These are phyloP conservation scores for Aspergillus coremiiformis DNA, from an alignment of 495 filamentous ascomycete genomes.

Conservation along the genomic window DNA sequence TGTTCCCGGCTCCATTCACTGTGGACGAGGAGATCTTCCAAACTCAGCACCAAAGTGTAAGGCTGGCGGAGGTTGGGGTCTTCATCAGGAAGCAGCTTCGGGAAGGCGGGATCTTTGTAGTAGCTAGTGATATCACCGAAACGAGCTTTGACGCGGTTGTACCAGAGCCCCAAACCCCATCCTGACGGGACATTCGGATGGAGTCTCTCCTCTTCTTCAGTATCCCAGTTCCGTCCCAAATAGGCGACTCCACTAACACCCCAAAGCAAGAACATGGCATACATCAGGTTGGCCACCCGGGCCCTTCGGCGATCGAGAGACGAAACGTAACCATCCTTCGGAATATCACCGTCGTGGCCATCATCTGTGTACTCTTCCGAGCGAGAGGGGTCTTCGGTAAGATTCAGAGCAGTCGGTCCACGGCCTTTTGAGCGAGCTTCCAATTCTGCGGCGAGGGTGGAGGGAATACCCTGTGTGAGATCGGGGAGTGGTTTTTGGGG, in stretches of 20 bases:
- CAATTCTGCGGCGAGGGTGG: slow-evolving; percentile 66
- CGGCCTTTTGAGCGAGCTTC: slow-evolving; percentile 48
- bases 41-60: slow-evolving; percentile 85
- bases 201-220: slow-evolving; percentile 55
- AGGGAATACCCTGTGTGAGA: slow-evolving; percentile 85
- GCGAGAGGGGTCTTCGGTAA: slow-evolving; percentile 51
- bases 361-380: slow-evolving; percentile 41
- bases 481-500: slow-evolving; percentile 62
- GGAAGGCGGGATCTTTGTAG: slow-evolving; percentile 94
- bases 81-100: slow-evolving; percentile 84
- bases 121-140: slow-evolving; percentile 68
- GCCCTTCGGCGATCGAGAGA: slow-evolving; percentile 76
- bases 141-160: slow-evolving; percentile 67
- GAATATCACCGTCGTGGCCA: slow-evolving; percentile 53
- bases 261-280: slow-evolving; percentile 44
- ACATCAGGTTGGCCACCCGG: slow-evolving; percentile 60
- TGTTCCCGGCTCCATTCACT: slow-evolving; percentile 89
- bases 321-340: slow-evolving; percentile 81
- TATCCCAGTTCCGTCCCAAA: slow-evolving; percentile 79
- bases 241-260: slow-evolving; percentile 53
- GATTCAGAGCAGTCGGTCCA: slow-evolving; percentile 40
- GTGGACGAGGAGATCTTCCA: slow-evolving; percentile 92
- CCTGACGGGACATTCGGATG: slow-evolving; percentile 66
- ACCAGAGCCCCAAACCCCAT: slow-evolving; percentile 68
- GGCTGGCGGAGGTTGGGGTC: slow-evolving; percentile 74